Percentiles rank a stretch among this genome's conserved stretches.
Evolutionary conservation across 2,329 filamentous ascomycete species (phyloP).

Genomic region (Aspergillus sp.): DNA sequence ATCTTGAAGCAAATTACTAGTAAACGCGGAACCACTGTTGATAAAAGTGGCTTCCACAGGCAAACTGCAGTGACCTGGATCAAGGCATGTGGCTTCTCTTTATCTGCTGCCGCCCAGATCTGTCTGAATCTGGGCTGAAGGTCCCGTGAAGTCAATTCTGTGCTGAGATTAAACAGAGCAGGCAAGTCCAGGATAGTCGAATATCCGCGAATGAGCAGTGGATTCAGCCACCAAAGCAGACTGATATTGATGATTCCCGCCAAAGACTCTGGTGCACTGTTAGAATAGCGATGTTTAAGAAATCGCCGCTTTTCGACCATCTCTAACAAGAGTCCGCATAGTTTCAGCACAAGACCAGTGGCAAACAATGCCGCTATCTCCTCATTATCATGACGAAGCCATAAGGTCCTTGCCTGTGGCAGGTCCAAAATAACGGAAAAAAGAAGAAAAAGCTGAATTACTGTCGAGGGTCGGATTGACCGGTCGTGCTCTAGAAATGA

Average conservation of each 20-base stretch:
- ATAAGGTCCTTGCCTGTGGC: conserved; percentile 35
- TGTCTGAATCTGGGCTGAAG: background rate
- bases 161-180: conserved; percentile 16
- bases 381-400: conserved; percentile 12
- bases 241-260: conserved; percentile 22
- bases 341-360: conserved; percentile 33
- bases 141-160: background rate
- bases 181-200: conserved; percentile 12
- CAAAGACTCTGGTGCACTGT: conserved; percentile 15
- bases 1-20: conserved; percentile 14
- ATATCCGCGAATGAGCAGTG: conserved; percentile 19
- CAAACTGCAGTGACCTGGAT: background rate
- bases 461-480: conserved; percentile 18
- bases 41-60: conserved; percentile 15
- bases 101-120: background rate
- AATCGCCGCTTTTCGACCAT: conserved; percentile 11
- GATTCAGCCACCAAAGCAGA: conserved; percentile 35
- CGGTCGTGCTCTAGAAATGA: conserved; percentile 16
- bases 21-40: conserved; percentile 11
- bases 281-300: background rate
- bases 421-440: conserved; percentile 39
- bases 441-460: conserved; percentile 35
- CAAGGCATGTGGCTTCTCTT: background rate
- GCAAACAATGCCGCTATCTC: conserved; percentile 32
- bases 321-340: conserved; percentile 39